Evolutionary conservation across 306 rosid genomes (phyloP), one percentile per base, ranked within the genome.

Genomic region (Canavalia ensiformis): DNA sequence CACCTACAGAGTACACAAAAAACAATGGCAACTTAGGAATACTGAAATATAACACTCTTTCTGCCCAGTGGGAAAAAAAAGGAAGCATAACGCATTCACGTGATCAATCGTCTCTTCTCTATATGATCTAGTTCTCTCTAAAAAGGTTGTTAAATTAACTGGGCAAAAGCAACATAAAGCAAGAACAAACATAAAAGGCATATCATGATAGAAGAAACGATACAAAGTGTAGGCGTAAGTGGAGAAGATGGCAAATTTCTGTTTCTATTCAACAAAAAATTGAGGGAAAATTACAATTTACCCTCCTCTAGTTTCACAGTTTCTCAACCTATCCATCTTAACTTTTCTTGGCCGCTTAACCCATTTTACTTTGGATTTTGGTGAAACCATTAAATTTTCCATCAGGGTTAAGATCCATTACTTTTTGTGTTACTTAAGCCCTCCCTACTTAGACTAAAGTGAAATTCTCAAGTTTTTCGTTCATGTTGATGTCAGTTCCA

Each of bases 1-100:
- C 87, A 76, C 97, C 95, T 91, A 91, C 71, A 87, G 64, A 83
- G 65, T 64, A n/a, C 87, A 75, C 62, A 76, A 39, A 52, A 54
- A 68, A 72, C 71, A 39, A 75, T 59, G 66, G 9, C 39, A 67
- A 25, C 69, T 82, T 62, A 82, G 57, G 42, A 72, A 60, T 29
- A 62, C 72, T 60, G 11, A 12, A 73, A 71, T 37, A 65, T 13
- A 82, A 55, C n/a, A 64, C 13, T 35, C 34, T 39, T 47, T 77
- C 42, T 37, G 39, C 74, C 51, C 7, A 49, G 5, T 1, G 8
- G 6, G 37, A 76, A 47, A 13, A n/a, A 62, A 42, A 42, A 6
- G 47, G 42, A 29, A 5, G 5, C 9, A 30, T 29, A 75, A 45
- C 33, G 56, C n/a, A 25, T 7, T 72, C 37, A 41, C 18, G n/a